A percentile compares a stretch with the other conserved stretches of the same genome.
Evolutionary conservation across 345 rosid genomes (phyloP).

Genomic region (Microcos paniculata): DNA sequence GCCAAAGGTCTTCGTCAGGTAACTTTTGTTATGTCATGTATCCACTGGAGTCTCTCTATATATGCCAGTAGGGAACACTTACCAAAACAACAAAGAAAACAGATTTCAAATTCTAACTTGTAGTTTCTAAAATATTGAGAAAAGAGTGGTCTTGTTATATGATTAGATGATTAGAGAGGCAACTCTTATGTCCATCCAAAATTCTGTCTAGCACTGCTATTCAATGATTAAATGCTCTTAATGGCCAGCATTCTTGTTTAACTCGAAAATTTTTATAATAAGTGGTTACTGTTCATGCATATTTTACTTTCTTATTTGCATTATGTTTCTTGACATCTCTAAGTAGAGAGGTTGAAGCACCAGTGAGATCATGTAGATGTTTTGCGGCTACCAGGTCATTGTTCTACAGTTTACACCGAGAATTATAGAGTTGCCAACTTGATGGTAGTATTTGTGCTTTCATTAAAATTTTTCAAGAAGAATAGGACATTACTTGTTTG

Average conservation of each 20-base stretch:
- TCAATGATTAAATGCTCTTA: not conserved
- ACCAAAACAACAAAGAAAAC: too few relatives aligned
- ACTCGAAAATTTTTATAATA: not conserved
- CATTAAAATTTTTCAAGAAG: too few relatives aligned
- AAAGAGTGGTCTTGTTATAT: not conserved
- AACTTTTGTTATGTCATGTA: constrained; percentile 1
- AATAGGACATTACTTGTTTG: not conserved
- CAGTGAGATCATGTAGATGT: not conserved
- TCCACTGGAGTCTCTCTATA: not conserved
- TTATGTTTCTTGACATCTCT: not conserved
- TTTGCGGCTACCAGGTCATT: not conserved
- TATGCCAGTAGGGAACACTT: not conserved
- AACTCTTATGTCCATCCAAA: not conserved
- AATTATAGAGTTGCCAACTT: not conserved
- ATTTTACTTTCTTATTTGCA: not conserved
- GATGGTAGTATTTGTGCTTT: not conserved
- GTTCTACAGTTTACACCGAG: not conserved
- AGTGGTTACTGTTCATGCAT: not conserved
- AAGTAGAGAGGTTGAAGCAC: not conserved
- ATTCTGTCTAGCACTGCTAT: not conserved
- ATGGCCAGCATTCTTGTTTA: not conserved
- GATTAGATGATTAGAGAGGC: not conserved
- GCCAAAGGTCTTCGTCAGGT: constrained; percentile 98
- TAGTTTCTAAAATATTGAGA: not conserved
- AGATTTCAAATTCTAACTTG: not conserved